Evolutionary conservation across 106 monocot genomes (phyloP).

Genomic region (Gastrodia elata): DNA sequence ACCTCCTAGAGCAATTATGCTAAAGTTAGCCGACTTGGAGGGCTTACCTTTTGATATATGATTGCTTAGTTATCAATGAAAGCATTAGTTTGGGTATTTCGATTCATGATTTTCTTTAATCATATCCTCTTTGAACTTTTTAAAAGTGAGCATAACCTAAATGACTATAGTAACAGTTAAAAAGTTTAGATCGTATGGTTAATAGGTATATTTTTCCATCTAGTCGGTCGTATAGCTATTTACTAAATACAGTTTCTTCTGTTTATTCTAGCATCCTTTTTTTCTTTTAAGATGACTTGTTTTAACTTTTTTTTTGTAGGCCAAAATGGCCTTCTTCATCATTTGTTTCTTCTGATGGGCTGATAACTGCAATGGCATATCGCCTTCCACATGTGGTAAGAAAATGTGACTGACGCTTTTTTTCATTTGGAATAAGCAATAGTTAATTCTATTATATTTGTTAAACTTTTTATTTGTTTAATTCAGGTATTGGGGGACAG

Average conservation of each 20-base stretch:
- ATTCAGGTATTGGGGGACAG: constrained; percentile 94
- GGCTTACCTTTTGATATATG: background rate
- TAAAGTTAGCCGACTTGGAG: too few species aligned
- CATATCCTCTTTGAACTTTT: background rate
- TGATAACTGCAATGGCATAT: constrained; percentile 97
- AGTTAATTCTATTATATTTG: constrained; percentile 2
- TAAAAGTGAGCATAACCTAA: background rate
- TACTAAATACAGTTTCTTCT: background rate
- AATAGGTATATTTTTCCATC: background rate
- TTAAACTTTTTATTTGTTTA: constrained; percentile 5
- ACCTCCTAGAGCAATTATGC: too few species aligned
- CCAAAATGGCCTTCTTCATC: constrained; percentile 95
- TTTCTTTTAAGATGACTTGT: background rate
- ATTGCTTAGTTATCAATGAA: background rate
- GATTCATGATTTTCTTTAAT: background rate
- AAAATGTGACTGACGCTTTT: background rate
- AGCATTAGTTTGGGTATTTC: background rate
- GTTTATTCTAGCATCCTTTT: background rate
- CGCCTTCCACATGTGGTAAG: constrained; percentile 97
- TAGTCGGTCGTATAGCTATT: background rate
- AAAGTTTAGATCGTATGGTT: background rate
- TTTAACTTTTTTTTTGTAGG: constrained; percentile 30
- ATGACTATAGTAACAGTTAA: background rate
- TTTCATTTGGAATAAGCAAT: background rate
- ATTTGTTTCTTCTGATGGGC: constrained; percentile 82